Evolutionary conservation across 257 asterid species (phyloP), one percentile per base, ranked within the genome.

Genomic region (Leptodermis oblonga): DNA sequence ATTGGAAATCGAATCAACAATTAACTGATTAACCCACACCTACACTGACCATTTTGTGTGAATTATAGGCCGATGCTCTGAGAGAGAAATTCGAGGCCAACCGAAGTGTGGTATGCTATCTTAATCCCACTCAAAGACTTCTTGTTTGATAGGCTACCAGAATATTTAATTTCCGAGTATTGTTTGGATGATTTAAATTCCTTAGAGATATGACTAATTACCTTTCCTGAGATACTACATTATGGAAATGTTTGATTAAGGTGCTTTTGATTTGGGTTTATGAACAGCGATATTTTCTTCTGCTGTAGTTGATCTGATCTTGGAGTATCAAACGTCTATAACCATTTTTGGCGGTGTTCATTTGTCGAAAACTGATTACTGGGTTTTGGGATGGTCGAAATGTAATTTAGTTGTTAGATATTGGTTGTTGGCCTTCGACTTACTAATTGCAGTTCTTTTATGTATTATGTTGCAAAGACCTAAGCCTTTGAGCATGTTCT

Each of bases 51-150:
- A 51, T 23, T 28, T 15, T n/a, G n/a, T 73, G 20, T 42, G 34
- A 66, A 23, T 1, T 42, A 62, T 82, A 90, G 97, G 98, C 97
- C 36, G 98, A 92, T 81, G 84, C 83, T 43, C 85, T 92, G 25
- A 85, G 98, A 68, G 97, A 82, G 74, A 86, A 68, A 78, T 92
- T 92, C 64, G 98, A 92, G 67, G 90, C 93, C 56, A 88, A 86
- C 82, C 80, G 67, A 73, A 59, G 83, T 54, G 92, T 87, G 96
- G 98, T 92, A 75, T 65, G 86, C 75, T 70, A 22, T 76, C 70
- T 70, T 28, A 25, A 33, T 70, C 68, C 54, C n/a, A 13, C 64
- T 59, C 64, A 15, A 1, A 28, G 42, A 58, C 14, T 20, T 61
- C 30, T 23, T 62, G 66, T 41, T 0, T 63, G 49, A 30, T 25